These are phyloP conservation scores for Macaranga tanarius DNA, from an alignment of 441 rosid species.

Conservation along the genomic window DNA sequence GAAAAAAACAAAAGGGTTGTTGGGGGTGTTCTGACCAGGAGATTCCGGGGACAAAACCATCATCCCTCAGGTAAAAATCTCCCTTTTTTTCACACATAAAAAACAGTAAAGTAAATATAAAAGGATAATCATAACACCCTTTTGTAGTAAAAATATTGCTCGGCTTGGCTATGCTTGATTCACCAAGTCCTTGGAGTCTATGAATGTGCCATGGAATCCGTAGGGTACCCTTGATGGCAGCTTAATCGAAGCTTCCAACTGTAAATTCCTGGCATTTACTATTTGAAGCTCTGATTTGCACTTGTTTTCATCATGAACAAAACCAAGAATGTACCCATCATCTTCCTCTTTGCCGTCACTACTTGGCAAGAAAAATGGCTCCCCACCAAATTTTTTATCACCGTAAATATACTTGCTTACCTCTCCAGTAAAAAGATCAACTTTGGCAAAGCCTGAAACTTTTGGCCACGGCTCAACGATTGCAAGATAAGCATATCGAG, in stretches of 20 bases:
- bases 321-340: constrained; percentile 60
- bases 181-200: constrained; percentile 46
- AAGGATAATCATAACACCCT: neutral
- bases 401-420: constrained; percentile 55
- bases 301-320: constrained; percentile 64
- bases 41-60: constrained; percentile 43
- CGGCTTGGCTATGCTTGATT: constrained; percentile 44
- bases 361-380: constrained; percentile 62
- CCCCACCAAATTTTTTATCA: constrained; percentile 55
- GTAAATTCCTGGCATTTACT: constrained; percentile 53
- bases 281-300: constrained; percentile 70
- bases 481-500: constrained; percentile 61
- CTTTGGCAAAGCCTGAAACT: constrained; percentile 73
- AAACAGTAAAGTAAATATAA: neutral
- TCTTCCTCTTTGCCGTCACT: constrained; percentile 44
- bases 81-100: neutral
- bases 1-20: constrained; percentile 23
- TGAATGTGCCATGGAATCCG: constrained; percentile 79
- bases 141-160: too few species aligned
- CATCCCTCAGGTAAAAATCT: constrained; percentile 49
- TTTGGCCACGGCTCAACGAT: constrained; percentile 86
- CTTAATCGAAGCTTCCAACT: constrained; percentile 50
- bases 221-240: constrained; percentile 82
- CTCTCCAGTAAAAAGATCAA: constrained; percentile 59
- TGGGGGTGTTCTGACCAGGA: constrained; percentile 23